Conservation (phyloP, 176 grass and related monocot genomes). For the Bromus sterilis region DNA sequence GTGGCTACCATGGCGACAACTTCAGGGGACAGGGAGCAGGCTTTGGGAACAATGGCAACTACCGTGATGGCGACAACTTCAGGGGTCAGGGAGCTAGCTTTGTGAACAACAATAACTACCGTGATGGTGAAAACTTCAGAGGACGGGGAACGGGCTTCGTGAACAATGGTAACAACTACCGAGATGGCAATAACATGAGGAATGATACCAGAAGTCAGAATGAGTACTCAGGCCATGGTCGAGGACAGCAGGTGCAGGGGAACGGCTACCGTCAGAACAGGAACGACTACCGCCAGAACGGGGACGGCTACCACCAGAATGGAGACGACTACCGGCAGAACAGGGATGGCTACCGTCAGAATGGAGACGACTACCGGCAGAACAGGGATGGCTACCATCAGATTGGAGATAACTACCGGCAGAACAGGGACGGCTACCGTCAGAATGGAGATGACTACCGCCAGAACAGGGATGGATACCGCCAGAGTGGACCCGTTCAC, state of each 20-base stretch:
- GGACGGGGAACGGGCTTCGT: conserved; percentile 13
- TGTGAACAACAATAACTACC: conserved; percentile 29
- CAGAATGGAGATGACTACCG: neutral
- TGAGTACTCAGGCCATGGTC: conserved; percentile 20
- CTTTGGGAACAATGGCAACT: conserved; percentile 32
- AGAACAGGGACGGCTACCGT: conserved; percentile 8
- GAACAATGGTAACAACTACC: conserved; percentile 37
- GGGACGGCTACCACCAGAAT: neutral
- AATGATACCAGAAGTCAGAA: conserved; percentile 28
- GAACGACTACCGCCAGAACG: neutral
- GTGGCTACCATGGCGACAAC: conserved; percentile 30
- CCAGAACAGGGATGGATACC: neutral
- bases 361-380: neutral
- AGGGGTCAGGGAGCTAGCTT: conserved; percentile 25
- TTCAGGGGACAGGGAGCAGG: conserved; percentile 31
- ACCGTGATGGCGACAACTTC: conserved; percentile 25
- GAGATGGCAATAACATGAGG: conserved; percentile 5
- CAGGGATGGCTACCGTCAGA: neutral
- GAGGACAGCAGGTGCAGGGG: conserved; percentile 6
- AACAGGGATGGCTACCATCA: neutral
- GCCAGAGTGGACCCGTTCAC: neutral
- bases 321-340: neutral
- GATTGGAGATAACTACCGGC: neutral
- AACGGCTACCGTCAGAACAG: neutral
- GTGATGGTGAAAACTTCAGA: conserved; percentile 27